Base-by-base conservation (phyloP, 2,329 filamentous ascomycete species). In the Byssochlamys sp. region DNA sequence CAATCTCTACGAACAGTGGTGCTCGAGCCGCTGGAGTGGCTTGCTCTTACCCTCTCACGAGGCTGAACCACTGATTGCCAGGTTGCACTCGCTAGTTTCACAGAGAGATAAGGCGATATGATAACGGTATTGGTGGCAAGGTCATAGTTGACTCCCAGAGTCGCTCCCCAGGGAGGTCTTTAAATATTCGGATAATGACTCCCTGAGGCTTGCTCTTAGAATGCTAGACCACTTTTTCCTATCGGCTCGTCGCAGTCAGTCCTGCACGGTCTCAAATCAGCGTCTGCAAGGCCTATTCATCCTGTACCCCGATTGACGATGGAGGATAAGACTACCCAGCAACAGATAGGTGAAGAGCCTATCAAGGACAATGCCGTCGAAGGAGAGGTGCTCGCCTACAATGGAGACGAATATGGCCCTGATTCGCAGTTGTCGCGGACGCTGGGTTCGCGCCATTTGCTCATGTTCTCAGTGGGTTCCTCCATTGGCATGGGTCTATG, bases 401-500 rank as follows among this genome's bases (percentile, higher is more conserved):
- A 19, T 19, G 14, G 6, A 19, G 5, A 45, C 39, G 65, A 66
- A 53, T 57, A 68, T 62, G 66, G 66, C 26, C 63, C 65, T 9
- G 65, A 66, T 9, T 62, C 65, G 4, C 65, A 75, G 55, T 68
- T 79, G 19, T 68, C 71, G 49, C 71, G 75, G 19, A 64, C 67
- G 4, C 69, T 78, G 33, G 69, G 71, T 59, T 76, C 74, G 11
- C 69, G 72, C 28, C 72, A 75, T 61, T 60, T 74, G n/a, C 71
- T 68, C 53, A 73, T 75, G 70, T 71, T 75, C 58, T 69, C 72
- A 2, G 61, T 74, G 7, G 72, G 71, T 4, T 72, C 69, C 3
- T 71, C 69, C 26, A 79, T 80, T 65, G 77, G 77, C 4, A 76
- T 76, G 70, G 77, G 77, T 24, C 61, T 79, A 10, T 79, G 76